Conservation (phyloP, 1,284 basidiomycete genomes). For the Heterobasidion occidentale region DNA sequence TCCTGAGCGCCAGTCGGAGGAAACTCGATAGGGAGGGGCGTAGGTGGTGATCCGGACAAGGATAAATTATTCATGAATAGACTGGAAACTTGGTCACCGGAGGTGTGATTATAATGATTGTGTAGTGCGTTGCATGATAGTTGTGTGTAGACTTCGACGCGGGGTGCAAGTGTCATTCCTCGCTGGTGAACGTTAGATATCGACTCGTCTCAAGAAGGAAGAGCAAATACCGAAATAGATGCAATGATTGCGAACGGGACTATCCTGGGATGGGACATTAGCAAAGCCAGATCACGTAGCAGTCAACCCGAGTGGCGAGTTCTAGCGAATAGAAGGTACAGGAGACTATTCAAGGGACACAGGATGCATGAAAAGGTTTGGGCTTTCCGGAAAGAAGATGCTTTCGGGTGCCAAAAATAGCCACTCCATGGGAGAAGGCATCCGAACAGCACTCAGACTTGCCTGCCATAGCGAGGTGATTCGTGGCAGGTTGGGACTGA, state of each 20-base stretch:
- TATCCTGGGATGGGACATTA: constrained; percentile 38
- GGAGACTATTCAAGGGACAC: background rate
- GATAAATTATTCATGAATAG: constrained; percentile 14
- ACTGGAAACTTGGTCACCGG: constrained; percentile 12
- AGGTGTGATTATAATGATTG: constrained; percentile 33
- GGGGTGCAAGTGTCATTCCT: constrained; percentile 71
- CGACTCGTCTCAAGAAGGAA: background rate
- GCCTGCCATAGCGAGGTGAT: no score
- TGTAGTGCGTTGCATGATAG: constrained; percentile 58
- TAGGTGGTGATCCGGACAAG: constrained; percentile 5
- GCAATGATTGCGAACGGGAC: constrained; percentile 66
- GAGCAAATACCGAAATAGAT: constrained; percentile 42
- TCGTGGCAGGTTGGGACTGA: no score
- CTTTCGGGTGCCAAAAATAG: no score
- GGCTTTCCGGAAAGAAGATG: no score
- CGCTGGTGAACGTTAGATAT: constrained; percentile 34
- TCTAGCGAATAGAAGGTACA: background rate
- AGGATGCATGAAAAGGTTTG: no score
- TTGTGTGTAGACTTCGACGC: constrained; percentile 73
- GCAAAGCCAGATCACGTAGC: background rate
- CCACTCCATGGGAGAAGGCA: no score
- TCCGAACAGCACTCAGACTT: no score
- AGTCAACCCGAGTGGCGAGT: background rate
- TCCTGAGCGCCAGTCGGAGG: background rate
- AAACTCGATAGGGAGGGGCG: constrained; percentile 5